Base-by-base conservation (phyloP, 2,329 filamentous ascomycete species). In the Berkeleyomyces rouxiae region DNA sequence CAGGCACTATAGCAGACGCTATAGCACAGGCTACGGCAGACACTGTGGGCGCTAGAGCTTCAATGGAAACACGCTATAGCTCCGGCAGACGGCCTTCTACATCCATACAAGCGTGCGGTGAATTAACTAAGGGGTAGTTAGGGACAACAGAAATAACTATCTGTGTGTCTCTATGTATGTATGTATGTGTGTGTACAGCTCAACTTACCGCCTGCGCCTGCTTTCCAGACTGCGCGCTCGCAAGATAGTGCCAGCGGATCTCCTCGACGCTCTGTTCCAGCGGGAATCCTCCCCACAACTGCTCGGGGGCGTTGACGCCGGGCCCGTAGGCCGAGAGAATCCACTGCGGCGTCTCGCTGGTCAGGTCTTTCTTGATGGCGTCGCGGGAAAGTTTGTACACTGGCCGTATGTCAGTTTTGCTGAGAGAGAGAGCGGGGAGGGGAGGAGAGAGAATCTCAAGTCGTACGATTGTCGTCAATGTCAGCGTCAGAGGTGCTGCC, bases 181-280 rank as follows among this genome's bases (percentile, higher is more conserved):
- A 23, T 2, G 2, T n/a, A n/a, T n/a, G n/a, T n/a, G n/a, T n/a
- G 23, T 23, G 2, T 2, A 23, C 23, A 23, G 23, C 23, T 23
- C 23, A 16, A 70, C 76, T 62, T 71, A 82, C 79, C 61, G 79
- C 80, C 62, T 75, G 74, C 62, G 80, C 74, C 10, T 76, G 73
- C 63, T 84, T 87, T 1, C 87, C 87, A 6, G 79, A 70, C 7
- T 82, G 79, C 47, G 78, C 75, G 1, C 82, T 82, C 61, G 71
- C 69, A 68, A 84, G 76, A 69, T 92, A 91, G 70, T 90, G 85
- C 31, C 91, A 71, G 59, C 90, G 82, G 71, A 95, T 81, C 73
- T 97, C 92, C 72, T 97, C 92, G 47, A 87, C 86, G 69, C 90
- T 95, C 71, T 90, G 86, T 72, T 97, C 92, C 16, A 90, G 81